phyloP scores from a whole-genome alignment of 2,329 filamentous ascomycete genomes.

The Pezicula carpinea region DNA sequence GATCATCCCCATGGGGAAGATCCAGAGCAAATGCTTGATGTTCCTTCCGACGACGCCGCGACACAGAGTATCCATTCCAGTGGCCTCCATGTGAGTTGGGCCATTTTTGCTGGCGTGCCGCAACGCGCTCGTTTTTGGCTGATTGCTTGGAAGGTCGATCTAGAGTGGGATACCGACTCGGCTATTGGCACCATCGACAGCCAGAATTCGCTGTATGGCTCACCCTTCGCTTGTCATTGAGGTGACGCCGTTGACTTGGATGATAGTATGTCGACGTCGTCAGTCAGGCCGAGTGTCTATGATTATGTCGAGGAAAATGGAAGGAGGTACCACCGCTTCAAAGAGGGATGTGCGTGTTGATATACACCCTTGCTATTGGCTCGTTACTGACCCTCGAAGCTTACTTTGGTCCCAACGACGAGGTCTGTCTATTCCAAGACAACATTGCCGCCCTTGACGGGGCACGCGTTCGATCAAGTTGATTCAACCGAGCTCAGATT shows the following conservation, averaged over 20 bases:
- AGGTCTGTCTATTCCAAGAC: background rate
- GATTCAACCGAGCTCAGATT: background rate
- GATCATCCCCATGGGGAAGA: background rate
- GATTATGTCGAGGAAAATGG: constrained; percentile 10
- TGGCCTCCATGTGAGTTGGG: background rate
- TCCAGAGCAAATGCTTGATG: background rate
- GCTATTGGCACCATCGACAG: background rate
- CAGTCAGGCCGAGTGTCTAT: constrained; percentile 8
- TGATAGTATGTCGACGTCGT: constrained; percentile 5
- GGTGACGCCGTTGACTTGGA: background rate
- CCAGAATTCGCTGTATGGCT: background rate
- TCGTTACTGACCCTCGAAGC: background rate
- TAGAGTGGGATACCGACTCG: constrained; percentile 1
- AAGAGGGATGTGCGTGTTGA: constrained; percentile 3
- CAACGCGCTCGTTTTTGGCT: background rate
- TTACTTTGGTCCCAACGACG: constrained; percentile 29
- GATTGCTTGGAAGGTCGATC: background rate
- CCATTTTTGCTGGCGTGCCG: background rate
- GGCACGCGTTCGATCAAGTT: background rate
- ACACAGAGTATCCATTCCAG: background rate
- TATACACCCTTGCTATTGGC: background rate
- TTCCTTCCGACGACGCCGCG: background rate
- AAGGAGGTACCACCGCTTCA: constrained; percentile 10
- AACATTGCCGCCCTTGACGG: background rate
- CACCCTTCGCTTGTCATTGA: background rate